These are phyloP conservation scores for Lachancea lanzarotensis DNA, from an alignment of 805 yeast genomes.

Conservation along the genomic window DNA sequence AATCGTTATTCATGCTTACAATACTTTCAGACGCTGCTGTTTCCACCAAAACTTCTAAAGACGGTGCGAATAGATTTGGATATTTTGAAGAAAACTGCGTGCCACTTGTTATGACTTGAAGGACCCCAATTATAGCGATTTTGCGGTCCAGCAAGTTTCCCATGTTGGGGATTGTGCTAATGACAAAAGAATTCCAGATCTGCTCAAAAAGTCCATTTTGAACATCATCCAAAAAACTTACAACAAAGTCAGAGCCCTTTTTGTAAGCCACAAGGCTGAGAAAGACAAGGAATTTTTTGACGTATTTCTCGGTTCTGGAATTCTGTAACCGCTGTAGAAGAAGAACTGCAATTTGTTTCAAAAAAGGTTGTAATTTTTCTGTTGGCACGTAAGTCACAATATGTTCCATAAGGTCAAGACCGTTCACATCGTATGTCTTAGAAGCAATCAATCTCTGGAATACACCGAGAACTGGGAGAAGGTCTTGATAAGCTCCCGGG, in stretches of 20 bases:
- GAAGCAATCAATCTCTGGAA: constrained; percentile 90
- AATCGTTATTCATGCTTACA: constrained; percentile 34
- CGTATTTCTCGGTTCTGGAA: constrained; percentile 75
- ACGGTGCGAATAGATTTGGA: constrained; percentile 35
- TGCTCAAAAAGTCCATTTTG: constrained; percentile 55
- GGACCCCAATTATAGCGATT: constrained; percentile 44
- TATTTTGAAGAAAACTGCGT: constrained; percentile 37
- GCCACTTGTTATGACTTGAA: constrained; percentile 37
- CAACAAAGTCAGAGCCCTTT: constrained; percentile 46
- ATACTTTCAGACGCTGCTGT: constrained; percentile 35
- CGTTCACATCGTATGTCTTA: constrained; percentile 68
- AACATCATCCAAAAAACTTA: constrained; percentile 63
- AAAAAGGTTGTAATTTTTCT: constrained; percentile 42
- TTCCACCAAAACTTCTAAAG: constrained; percentile 40
- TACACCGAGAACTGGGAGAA: constrained; percentile 87
- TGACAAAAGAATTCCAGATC: constrained; percentile 36
- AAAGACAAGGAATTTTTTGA: constrained; percentile 63
- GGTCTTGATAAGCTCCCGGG: constrained; percentile 33
- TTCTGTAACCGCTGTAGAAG: constrained; percentile 74
- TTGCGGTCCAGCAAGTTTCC: constrained; percentile 52
- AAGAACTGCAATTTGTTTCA: constrained; percentile 68
- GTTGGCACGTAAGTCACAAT: constrained; percentile 56
- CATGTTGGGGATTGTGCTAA: constrained; percentile 39
- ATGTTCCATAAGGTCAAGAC: constrained; percentile 75
- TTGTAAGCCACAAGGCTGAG: constrained; percentile 46